Evolutionary conservation across 1,284 basidiomycete species (phyloP), one percentile per base, ranked within the genome.

Genomic region (Trichosporon sp.): DNA sequence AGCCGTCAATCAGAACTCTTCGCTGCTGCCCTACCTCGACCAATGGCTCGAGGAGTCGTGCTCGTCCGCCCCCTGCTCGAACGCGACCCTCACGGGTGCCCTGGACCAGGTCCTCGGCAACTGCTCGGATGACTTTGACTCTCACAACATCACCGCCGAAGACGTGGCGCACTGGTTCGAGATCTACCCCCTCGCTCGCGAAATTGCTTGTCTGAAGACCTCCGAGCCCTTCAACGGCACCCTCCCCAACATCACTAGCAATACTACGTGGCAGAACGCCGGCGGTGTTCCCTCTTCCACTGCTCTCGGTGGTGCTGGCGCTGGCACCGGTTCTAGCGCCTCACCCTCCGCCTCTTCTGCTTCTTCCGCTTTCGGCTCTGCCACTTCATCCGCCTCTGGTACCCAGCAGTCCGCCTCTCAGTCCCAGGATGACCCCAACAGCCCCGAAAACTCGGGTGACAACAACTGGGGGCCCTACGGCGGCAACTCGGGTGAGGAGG

Each of bases 171-270:
- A 65, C n/a, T 72, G 78, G 51, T 67, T 80, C 63, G 66, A 68
- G 67, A 67, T 74, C 12, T 82, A 83, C 73, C 81, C 79, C 3
- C 73, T 82, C 26, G 79, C 80, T 12, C 76, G 83, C 21, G 81
- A 84, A 73, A 74, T 82, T 12, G 68, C 75, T 19, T 85, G 83
- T 63, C 74, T 83, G 72, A 79, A 82, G 71, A 82, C 80, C 21
- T 51, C 19, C 59, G 4, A 65, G 14, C 66, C 66, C 1, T 46
- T 31, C 68, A 78, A 78, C 76, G 76, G 78, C 37, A 78, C 78
- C 21, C 79, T 78, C 77, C 21, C 26, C 51, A 54, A 35, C 63
- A 64, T 38, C 63, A 64, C 63, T 4, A 48, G 65, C 65, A 46
- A 40, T 40, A 64, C 65, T 11, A 43, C 43, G 2, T 54, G 51